These are phyloP conservation scores for Penicillium sp. DNA, from an alignment of 2,329 filamentous ascomycete genomes.

Conservation along the genomic window DNA sequence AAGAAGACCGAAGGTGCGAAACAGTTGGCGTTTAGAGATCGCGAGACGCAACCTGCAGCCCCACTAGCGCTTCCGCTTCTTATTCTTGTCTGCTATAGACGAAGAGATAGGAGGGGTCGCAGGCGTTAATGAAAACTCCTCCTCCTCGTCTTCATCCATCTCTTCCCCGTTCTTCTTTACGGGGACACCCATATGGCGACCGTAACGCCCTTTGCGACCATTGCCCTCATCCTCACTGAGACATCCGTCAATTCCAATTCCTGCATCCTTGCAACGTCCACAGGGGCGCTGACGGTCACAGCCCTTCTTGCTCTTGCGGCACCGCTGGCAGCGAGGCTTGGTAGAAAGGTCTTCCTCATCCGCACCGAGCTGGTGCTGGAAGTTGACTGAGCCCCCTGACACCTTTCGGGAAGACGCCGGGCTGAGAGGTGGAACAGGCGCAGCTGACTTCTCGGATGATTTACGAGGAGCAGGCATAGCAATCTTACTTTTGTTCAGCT, in stretches of 20 bases:
- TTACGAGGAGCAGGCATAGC: constrained; percentile 40
- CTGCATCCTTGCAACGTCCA: constrained; percentile 91
- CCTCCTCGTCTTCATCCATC: constrained; percentile 54
- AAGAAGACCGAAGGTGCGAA: constrained; percentile 4
- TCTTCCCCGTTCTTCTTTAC: constrained; percentile 57
- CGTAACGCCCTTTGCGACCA: constrained; percentile 90
- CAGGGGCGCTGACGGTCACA: constrained; percentile 96
- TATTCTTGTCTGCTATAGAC: constrained; percentile 57
- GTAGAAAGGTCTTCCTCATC: constrained; percentile 90
- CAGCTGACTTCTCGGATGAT: constrained; percentile 34
- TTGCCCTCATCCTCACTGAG: constrained; percentile 98
- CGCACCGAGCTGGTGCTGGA: constrained; percentile 60
- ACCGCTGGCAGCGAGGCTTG: constrained; percentile 95
- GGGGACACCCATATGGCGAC: constrained; percentile 66
- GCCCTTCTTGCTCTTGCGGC: constrained; percentile 99
- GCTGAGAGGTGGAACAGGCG: constrained; percentile 28
- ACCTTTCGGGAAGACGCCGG: constrained; percentile 56
- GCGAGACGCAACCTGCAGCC: constrained; percentile 1
- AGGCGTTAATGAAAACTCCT: constrained; percentile 48
- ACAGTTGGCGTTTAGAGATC: constrained; percentile 1
- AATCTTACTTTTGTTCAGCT: constrained; percentile 39
- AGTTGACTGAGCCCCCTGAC: constrained; percentile 59
- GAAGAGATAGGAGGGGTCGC: constrained; percentile 33
- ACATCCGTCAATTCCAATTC: constrained; percentile 88
- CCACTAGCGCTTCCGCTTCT: constrained; percentile 66